phyloP scores from a whole-genome alignment of 176 grass and related monocot genomes.

The Raddia guianensis region DNA sequence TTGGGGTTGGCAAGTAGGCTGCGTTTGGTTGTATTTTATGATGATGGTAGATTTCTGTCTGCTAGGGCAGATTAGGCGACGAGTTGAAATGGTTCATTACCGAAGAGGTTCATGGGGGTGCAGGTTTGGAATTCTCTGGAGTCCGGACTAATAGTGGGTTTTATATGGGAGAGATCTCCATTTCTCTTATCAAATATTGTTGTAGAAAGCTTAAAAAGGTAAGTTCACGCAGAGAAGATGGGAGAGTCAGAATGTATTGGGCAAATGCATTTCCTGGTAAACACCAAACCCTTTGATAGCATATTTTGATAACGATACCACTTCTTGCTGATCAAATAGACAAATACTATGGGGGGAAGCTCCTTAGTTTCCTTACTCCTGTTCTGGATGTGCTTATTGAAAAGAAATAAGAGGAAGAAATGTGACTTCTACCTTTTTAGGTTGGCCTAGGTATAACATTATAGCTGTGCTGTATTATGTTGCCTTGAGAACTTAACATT shows the following conservation, averaged over 20 bases:
- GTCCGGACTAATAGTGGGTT: background rate
- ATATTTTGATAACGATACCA: background rate
- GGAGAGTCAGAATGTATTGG: background rate
- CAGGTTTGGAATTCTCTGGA: background rate
- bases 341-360: background rate
- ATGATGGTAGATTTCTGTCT: background rate
- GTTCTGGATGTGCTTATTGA: conserved; percentile 8
- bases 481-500: background rate
- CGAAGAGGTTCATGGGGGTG: background rate
- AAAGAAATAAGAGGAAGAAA: background rate
- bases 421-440: conserved; percentile 1
- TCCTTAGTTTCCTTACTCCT: background rate
- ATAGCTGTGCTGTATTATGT: conserved; percentile 22
- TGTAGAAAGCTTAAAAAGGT: background rate
- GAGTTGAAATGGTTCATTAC: background rate
- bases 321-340: background rate
- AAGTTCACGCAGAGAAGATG: background rate
- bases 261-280: background rate
- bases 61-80: background rate
- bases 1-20: background rate
- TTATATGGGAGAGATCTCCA: background rate
- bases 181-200: background rate
- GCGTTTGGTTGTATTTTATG: background rate
- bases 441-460: conserved; percentile 2
- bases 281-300: background rate